These are phyloP conservation scores for Fraxinus sp. DNA, from an alignment of 305 asterid genomes.

Conservation along the genomic window DNA sequence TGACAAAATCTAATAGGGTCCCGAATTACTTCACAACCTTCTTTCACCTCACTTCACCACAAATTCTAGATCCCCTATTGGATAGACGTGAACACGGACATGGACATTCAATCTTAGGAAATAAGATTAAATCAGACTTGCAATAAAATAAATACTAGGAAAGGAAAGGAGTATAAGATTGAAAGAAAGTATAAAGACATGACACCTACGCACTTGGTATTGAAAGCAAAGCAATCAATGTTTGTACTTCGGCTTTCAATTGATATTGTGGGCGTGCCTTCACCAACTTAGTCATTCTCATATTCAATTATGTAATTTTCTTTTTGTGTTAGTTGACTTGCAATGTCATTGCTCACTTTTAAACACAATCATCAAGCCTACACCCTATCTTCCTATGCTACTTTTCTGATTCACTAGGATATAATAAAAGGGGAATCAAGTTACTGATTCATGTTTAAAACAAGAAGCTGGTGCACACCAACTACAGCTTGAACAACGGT, in stretches of 20 bases:
- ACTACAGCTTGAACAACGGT: neutral
- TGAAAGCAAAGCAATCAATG: slow-evolving; percentile 32
- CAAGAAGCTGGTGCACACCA: neutral
- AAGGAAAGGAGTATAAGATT: neutral
- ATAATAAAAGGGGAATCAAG: neutral
- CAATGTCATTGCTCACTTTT: neutral
- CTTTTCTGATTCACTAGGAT: neutral
- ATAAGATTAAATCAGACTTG: neutral
- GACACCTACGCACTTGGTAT: slow-evolving; percentile 22
- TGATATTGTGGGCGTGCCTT: neutral
- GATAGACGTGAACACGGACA: neutral
- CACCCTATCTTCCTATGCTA: neutral
- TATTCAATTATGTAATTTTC: neutral
- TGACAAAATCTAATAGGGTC: neutral
- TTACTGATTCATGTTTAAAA: neutral
- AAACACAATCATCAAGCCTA: slow-evolving; percentile 3
- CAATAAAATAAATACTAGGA: neutral
- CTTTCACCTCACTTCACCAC: neutral
- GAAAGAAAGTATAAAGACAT: neutral
- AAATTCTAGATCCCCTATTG: neutral
- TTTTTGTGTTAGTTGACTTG: neutral
- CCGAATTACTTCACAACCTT: neutral
- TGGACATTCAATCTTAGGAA: neutral
- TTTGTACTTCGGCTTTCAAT: neutral
- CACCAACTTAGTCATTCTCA: neutral